Evolutionary conservation across 208 protist genomes (phyloP), one percentile per base, ranked within the genome.

Genomic region (Leishmania tarentolae): DNA sequence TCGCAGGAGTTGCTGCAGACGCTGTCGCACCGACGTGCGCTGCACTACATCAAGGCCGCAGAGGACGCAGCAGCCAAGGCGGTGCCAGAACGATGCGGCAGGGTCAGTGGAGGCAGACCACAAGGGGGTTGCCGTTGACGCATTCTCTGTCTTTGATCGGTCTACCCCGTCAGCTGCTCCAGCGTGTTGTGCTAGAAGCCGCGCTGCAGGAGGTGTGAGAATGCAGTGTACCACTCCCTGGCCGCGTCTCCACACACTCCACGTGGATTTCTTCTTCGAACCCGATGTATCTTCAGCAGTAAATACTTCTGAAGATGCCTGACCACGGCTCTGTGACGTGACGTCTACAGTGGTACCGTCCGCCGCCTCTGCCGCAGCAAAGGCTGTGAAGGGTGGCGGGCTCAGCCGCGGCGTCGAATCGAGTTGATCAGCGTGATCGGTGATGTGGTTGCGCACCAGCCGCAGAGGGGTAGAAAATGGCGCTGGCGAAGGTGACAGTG

Each of bases 1-100:
- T 71, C 66, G 80, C 47, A 95, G 84, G 47, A 97, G 76, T 40
- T 59, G 50, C n/a, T 80, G 79, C 52, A 97, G 79, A 70, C 86
- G 92, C 21, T 50, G 52, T 4, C 88, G 86, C 52, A 97, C 86
- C 19, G 71, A 53, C 0, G n/a, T n/a, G 56, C 90, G 90, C 52
- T 89, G 66, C 28, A 75, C 80, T 9, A 94, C 84, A 77, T 95
- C 87, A 15, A 95, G 82, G 5, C 92, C 89, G 65, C 94, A 97
- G 40, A 94, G 83, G 40, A 79, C 83, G 73, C 94, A 97, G 31
- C 46, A 78, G 3, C 94, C 92, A 17, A 40, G 3, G 15, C 85
- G 83, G 53, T 80, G 79, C 52, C 24, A 82, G 50, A 42, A 40
- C 42, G 46, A 71, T 56, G 13, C 21, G 35, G 46, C 9, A 0